A percentile compares a stretch with the other conserved stretches of the same genome.
phyloP scores from a whole-genome alignment of 2,329 filamentous ascomycete species.

The Ophiostoma ips region DNA sequence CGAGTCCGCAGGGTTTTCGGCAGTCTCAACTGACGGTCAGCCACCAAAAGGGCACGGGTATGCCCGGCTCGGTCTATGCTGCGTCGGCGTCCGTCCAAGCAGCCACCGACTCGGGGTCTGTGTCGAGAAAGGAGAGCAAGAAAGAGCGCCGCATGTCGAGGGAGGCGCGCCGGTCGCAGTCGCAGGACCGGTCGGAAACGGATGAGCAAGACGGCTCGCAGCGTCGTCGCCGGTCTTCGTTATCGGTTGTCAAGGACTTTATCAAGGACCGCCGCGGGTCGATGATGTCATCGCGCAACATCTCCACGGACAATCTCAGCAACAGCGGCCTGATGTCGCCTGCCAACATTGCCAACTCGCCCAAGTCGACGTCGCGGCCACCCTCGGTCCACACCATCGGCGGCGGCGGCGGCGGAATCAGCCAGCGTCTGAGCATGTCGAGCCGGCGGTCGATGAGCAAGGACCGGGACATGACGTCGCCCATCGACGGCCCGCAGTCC shows the following conservation, averaged over 20 bases:
- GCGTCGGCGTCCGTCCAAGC: constrained; percentile 8
- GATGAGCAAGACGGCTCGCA: constrained; percentile 14
- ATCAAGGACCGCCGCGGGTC: constrained; percentile 44
- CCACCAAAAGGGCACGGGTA: constrained; percentile 29
- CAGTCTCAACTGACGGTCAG: constrained; percentile 47
- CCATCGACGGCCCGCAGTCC: constrained; percentile 18
- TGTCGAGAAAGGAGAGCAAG: constrained; percentile 29
- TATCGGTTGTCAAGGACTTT: constrained; percentile 45
- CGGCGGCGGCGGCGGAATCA: constrained; percentile 41
- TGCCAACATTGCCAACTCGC: constrained; percentile 17
- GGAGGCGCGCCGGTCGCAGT: constrained; percentile 24
- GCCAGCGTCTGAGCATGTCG: constrained; percentile 50
- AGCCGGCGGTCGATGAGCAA: constrained; percentile 41
- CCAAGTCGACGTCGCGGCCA: constrained; percentile 33
- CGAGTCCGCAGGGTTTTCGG: constrained; percentile 36
- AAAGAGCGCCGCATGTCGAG: constrained; percentile 34
- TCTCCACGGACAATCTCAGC: constrained; percentile 14
- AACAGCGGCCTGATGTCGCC: constrained; percentile 15
- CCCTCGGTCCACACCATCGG: constrained; percentile 33
- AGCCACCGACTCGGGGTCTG: not conserved
- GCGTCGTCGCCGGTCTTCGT: constrained; percentile 38
- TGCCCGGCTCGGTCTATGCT: not conserved
- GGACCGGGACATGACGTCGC: constrained; percentile 20
- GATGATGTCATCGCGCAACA: constrained; percentile 18
- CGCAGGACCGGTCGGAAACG: constrained; percentile 18